Percentiles rank a stretch among this genome's conserved stretches.
phyloP scores from a whole-genome alignment of 371 early-diverging fungal genomes.

The Catenaria anguillulae region DNA sequence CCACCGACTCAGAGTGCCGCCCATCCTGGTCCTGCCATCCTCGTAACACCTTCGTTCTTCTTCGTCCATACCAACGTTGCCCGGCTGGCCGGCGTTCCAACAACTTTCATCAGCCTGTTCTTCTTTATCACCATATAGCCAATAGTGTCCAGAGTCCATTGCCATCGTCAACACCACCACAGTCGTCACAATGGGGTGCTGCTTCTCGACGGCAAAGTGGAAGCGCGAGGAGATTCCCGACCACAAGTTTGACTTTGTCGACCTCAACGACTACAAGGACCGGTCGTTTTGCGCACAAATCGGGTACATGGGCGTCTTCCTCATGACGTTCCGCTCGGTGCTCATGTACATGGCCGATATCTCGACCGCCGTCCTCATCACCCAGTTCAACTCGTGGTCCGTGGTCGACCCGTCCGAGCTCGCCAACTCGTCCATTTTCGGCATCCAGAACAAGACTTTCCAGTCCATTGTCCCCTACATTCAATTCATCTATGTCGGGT shows the following conservation, averaged over 20 bases:
- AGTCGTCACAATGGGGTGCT: conserved; percentile 5
- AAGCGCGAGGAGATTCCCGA: conserved; percentile 63
- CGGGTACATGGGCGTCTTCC: conserved; percentile 43
- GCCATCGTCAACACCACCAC: too few relatives aligned
- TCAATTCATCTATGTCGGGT: conserved; percentile 47
- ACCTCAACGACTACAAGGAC: conserved; percentile 58
- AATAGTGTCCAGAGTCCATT: too few relatives aligned
- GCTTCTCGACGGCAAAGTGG: conserved; percentile 35
- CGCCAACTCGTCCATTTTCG: too few relatives aligned
- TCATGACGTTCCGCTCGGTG: conserved; percentile 51
- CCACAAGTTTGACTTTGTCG: conserved; percentile 77
- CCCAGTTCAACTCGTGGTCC: conserved; percentile 9
- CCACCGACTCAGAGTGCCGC: too few relatives aligned
- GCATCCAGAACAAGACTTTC: neutral
- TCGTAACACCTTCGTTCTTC: too few relatives aligned
- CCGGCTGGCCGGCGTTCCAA: too few relatives aligned
- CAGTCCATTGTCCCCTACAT: conserved; percentile 8
- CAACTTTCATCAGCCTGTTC: too few relatives aligned
- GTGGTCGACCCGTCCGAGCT: neutral
- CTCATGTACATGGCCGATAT: conserved; percentile 57
- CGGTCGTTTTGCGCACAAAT: conserved; percentile 23
- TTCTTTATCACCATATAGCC: too few relatives aligned
- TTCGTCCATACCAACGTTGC: too few relatives aligned
- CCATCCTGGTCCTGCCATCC: too few relatives aligned
- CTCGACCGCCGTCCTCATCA: conserved; percentile 43